Conservation (phyloP, 1,284 basidiomycete species). For the Cryptococcus sp. region DNA sequence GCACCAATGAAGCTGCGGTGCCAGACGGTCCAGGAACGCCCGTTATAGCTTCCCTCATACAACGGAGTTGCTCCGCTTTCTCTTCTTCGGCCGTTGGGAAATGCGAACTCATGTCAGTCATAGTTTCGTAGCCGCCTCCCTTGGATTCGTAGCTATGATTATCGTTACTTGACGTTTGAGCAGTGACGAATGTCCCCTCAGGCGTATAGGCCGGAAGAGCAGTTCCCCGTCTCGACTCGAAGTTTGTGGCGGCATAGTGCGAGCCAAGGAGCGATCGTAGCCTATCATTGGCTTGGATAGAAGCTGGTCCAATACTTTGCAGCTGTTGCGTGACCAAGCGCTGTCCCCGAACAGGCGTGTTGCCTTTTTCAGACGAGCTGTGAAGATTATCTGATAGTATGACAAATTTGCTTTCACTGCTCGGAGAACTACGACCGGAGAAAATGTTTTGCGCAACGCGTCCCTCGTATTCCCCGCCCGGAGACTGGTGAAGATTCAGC, state of each 20-base stretch:
- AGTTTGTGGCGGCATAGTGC: slow-evolving; percentile 5
- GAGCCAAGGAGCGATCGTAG: slow-evolving; percentile 9
- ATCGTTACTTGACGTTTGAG: neutral
- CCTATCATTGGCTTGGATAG: neutral
- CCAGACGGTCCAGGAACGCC: no score
- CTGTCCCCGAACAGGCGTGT: no score
- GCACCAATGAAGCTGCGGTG: neutral
- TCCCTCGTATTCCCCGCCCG: no score
- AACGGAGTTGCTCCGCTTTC: slow-evolving; percentile 12
- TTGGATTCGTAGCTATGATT: neutral
- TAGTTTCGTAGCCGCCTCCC: neutral
- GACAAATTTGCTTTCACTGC: no score
- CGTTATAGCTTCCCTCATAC: no score
- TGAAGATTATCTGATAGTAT: no score
- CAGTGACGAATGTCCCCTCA: slow-evolving; percentile 15
- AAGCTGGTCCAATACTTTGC: no score
- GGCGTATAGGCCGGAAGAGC: slow-evolving; percentile 27
- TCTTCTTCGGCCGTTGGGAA: slow-evolving; percentile 18
- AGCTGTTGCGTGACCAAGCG: no score
- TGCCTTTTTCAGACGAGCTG: no score
- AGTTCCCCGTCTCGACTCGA: slow-evolving; percentile 12
- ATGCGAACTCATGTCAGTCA: neutral
- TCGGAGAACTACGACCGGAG: no score
- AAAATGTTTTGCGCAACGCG: no score
- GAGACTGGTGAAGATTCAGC: no score